Evolutionary conservation across 345 rosid genomes (phyloP).

Genomic region (Punica granatum): DNA sequence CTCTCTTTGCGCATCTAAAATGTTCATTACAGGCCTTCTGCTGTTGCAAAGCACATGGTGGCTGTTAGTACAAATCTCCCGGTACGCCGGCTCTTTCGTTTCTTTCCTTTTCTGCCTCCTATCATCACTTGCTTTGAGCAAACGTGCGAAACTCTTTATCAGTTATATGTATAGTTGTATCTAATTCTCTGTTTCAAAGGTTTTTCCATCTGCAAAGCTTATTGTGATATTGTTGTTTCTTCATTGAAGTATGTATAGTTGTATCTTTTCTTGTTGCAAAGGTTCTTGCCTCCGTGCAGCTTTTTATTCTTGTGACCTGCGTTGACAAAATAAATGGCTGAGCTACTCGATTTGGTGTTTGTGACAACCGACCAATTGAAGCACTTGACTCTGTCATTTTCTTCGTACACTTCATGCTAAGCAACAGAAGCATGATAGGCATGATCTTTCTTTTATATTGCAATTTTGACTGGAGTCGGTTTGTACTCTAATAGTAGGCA

Average conservation of each 20-base stretch:
- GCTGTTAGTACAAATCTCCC: slow-evolving; percentile 91
- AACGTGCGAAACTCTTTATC: not conserved
- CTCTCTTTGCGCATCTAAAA: slow-evolving; percentile 3
- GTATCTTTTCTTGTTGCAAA: no score
- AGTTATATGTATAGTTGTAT: not conserved
- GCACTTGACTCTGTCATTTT: not conserved
- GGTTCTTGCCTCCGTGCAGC: not conserved
- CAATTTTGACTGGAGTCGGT: not conserved
- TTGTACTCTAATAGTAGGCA: not conserved
- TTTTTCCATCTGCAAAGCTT: no score
- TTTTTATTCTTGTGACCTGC: not conserved
- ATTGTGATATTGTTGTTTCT: no score
- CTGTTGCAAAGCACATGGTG: slow-evolving; percentile 98
- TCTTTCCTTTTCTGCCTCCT: not conserved
- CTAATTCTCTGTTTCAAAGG: not conserved
- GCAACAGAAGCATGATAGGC: not conserved
- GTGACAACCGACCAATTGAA: not conserved
- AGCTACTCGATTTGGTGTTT: not conserved
- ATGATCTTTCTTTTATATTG: not conserved
- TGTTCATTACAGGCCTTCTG: slow-evolving; percentile 56
- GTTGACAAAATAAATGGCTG: not conserved
- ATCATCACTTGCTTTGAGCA: not conserved
- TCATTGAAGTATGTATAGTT: no score
- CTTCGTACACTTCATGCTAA: not conserved
- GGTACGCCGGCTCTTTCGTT: slow-evolving; percentile 32